A percentile compares a stretch with the other conserved stretches of the same genome.
phyloP scores from a whole-genome alignment of 148 eudicot genomes.

The Limonium bicolor region DNA sequence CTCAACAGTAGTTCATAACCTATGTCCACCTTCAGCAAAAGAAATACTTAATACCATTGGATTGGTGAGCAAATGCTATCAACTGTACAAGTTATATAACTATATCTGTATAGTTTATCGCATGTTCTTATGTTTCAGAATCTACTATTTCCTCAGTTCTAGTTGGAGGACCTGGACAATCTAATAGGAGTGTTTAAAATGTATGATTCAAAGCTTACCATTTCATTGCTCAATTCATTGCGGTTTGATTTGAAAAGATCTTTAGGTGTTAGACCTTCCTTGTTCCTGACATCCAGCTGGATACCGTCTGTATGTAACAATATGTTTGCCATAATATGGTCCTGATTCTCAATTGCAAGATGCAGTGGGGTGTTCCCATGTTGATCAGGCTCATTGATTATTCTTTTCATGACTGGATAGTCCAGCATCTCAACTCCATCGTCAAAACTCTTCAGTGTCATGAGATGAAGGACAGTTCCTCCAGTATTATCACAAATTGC shows the following conservation, averaged over 20 bases:
- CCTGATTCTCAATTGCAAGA: slow-evolving; percentile 14
- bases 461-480: slow-evolving; percentile 19
- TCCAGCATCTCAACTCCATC: slow-evolving; percentile 14
- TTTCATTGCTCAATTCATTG: slow-evolving; percentile 13
- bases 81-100: not conserved
- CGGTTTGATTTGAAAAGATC: slow-evolving; percentile 16
- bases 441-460: slow-evolving; percentile 11
- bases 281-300: slow-evolving; percentile 9
- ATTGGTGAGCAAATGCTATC: not conserved
- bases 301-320: slow-evolving; percentile 9
- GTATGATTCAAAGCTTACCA: too few species aligned
- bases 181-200: too few species aligned
- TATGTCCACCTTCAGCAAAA: slow-evolving; percentile 17
- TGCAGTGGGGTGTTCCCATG: slow-evolving; percentile 32
- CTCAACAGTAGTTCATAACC: slow-evolving; percentile 20
- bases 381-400: slow-evolving; percentile 14
- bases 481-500: slow-evolving; percentile 13
- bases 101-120: not conserved
- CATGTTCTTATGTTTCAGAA: not conserved
- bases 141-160: not conserved
- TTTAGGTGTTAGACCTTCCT: slow-evolving; percentile 18
- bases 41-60: not conserved
- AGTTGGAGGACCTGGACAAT: too few species aligned
- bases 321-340: slow-evolving; percentile 14
- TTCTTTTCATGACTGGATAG: slow-evolving; percentile 10